Conservation (phyloP, 495 filamentous ascomycete species). For the Aspergillus carlsbadensis region DNA sequence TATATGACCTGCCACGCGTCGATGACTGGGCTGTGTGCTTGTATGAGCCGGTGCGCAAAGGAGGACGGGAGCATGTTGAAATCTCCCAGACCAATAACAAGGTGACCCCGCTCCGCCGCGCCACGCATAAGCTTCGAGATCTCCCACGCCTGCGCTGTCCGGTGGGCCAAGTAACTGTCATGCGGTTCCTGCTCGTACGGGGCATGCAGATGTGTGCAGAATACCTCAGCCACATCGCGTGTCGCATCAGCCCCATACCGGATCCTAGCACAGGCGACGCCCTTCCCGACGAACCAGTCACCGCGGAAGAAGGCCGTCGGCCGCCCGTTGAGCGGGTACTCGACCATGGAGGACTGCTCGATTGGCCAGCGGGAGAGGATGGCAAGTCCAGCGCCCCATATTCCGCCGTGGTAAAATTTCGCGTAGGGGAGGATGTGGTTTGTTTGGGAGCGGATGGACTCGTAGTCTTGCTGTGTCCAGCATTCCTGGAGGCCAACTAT, state of each 20-base stretch:
- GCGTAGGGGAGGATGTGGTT: conserved; percentile 80
- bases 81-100: conserved; percentile 84
- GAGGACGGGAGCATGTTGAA: conserved; percentile 94
- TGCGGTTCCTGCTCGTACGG: conserved; percentile 78
- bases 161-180: conserved; percentile 87
- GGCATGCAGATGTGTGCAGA: conserved; percentile 92
- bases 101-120: conserved; percentile 78
- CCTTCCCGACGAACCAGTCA: conserved; percentile 92
- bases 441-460: conserved; percentile 73
- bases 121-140: conserved; percentile 86
- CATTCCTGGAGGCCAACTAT: conserved; percentile 96
- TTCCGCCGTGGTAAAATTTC: conserved; percentile 90
- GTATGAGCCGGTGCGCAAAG: conserved; percentile 82
- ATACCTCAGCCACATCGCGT: conserved; percentile 80
- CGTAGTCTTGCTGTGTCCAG: conserved; percentile 91
- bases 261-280: conserved; percentile 82
- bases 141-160: conserved; percentile 95
- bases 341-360: conserved; percentile 81
- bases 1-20: conserved; percentile 82
- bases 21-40: conserved; percentile 70
- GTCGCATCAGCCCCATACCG: conserved; percentile 59
- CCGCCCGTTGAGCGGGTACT: conserved; percentile 89
- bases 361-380: conserved; percentile 98
- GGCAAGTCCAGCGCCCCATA: conserved; percentile 84
- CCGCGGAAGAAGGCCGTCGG: conserved; percentile 92